These are phyloP conservation scores for Aspergillus diversus DNA, from an alignment of 495 filamentous ascomycete species.

Conservation along the genomic window DNA sequence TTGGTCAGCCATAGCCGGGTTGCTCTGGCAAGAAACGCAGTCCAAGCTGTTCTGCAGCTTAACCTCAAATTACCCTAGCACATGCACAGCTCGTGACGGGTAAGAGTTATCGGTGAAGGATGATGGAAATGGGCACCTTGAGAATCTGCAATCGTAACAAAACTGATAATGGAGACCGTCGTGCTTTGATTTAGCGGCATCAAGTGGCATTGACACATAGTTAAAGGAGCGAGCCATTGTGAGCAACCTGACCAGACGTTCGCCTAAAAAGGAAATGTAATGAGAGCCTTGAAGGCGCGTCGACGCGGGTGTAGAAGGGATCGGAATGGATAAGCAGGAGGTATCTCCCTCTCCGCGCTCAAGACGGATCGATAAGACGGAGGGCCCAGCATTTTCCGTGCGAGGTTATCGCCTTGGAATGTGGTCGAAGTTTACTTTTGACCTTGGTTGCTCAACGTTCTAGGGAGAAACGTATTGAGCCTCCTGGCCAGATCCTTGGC, in stretches of 20 bases:
- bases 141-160: neutral
- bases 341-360: constrained; percentile 10
- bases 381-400: constrained; percentile 9
- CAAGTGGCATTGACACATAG: neutral
- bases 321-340: constrained; percentile 25
- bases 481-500: neutral
- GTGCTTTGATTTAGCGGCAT: too few species aligned
- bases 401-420: constrained; percentile 14
- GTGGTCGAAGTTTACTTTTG: neutral
- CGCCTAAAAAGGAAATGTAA: constrained; percentile 17
- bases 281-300: constrained; percentile 19
- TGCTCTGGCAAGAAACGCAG: neutral
- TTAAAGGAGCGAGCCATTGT: constrained; percentile 2
- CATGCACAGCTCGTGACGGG: constrained; percentile 4
- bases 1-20: constrained; percentile 31
- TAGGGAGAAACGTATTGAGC: neutral
- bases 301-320: constrained; percentile 21
- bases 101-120: neutral
- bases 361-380: constrained; percentile 1
- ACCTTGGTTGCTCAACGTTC: neutral
- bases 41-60: constrained; percentile 24
- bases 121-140: neutral
- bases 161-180: neutral
- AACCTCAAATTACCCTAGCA: neutral
- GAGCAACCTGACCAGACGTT: neutral